Conservation (phyloP, 1,139 yeast species). For the Zhuliangozyma parablackwelliae region DNA sequence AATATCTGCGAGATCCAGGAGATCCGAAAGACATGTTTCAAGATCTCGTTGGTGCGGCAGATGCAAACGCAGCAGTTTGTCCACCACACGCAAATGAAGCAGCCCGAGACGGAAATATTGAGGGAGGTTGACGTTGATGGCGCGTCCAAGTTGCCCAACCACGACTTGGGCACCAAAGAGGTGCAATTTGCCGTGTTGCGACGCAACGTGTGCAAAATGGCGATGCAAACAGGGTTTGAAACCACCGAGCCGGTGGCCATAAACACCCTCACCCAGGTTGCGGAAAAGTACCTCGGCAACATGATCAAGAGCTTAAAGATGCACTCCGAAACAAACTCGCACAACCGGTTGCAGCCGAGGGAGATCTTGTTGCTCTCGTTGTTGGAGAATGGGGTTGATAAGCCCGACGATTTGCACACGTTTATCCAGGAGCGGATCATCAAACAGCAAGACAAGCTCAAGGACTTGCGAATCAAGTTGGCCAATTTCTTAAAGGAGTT, state of each 20-base stretch:
- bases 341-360: slow-evolving; percentile 36
- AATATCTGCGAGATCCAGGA: slow-evolving; percentile 82
- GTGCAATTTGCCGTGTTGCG: slow-evolving; percentile 65
- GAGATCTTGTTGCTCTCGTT: slow-evolving; percentile 60
- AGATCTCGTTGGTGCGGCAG: slow-evolving; percentile 81
- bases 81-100: slow-evolving; percentile 69
- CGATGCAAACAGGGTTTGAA: slow-evolving; percentile 95
- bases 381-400: slow-evolving; percentile 79
- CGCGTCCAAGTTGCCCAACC: slow-evolving; percentile 66
- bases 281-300: slow-evolving; percentile 74
- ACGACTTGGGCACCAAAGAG: slow-evolving; percentile 52
- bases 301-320: slow-evolving; percentile 66
- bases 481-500: slow-evolving; percentile 75
- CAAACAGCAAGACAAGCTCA: slow-evolving; percentile 65
- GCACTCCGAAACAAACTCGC: slow-evolving; percentile 63
- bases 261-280: slow-evolving; percentile 75
- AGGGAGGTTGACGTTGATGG: slow-evolving; percentile 74
- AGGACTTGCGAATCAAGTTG: slow-evolving; percentile 63
- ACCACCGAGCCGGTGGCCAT: slow-evolving; percentile 74
- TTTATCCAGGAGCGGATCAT: slow-evolving; percentile 72
- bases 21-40: slow-evolving; percentile 81
- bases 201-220: slow-evolving; percentile 69
- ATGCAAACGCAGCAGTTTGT: slow-evolving; percentile 83
- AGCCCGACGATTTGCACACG: slow-evolving; percentile 70
- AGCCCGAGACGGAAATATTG: slow-evolving; percentile 61